Evolutionary conservation across 179 eudicot species (phyloP).

Genomic region (Beta lomatogona): DNA sequence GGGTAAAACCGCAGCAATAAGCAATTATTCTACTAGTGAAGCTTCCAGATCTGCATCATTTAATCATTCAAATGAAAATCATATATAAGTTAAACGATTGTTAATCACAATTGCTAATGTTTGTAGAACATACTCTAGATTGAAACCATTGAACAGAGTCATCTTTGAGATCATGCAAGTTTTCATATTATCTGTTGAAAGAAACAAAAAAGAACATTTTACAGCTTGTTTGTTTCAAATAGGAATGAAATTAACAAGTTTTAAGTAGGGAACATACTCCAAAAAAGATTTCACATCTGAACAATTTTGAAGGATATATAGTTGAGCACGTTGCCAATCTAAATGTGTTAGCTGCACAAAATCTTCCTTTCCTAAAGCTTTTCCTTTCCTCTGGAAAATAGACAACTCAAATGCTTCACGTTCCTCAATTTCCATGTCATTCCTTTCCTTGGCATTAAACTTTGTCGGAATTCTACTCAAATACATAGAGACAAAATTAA

Average conservation of each 20-base stretch:
- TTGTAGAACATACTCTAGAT: neutral
- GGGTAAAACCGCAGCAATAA: too few relatives aligned
- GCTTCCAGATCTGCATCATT: neutral
- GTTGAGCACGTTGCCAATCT: neutral
- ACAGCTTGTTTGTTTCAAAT: neutral
- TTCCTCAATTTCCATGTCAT: neutral
- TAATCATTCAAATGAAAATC: neutral
- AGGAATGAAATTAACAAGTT: neutral
- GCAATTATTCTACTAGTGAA: neutral
- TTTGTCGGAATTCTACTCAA: neutral
- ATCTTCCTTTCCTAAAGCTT: too few relatives aligned
- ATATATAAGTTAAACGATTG: neutral
- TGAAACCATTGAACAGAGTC: neutral
- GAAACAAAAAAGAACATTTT: too few relatives aligned
- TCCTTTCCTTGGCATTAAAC: neutral
- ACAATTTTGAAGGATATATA: neutral
- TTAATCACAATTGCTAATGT: neutral
- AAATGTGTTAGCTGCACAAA: too few relatives aligned
- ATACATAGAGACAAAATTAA: conserved; percentile 1
- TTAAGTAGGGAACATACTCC: neutral
- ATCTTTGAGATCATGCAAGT: neutral
- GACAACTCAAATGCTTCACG: too few relatives aligned
- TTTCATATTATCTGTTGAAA: neutral
- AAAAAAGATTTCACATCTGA: neutral
- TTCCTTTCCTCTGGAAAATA: too few relatives aligned